Evolutionary conservation across 192 early-diverging fungal species (phyloP), one percentile per base, ranked within the genome.

Genomic region (Endogone sp.): DNA sequence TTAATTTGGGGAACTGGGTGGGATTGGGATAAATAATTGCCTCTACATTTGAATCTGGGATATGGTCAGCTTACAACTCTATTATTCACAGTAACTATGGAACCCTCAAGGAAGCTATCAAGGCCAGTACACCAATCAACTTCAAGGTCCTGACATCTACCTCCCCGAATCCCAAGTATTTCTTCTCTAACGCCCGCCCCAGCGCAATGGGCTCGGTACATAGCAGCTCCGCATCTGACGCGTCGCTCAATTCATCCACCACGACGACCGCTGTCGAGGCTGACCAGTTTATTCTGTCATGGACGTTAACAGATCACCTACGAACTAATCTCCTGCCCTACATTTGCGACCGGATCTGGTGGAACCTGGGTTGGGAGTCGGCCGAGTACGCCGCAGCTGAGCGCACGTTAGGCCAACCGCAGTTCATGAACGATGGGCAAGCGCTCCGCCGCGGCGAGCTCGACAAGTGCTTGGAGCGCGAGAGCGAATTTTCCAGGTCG

Each of bases 221-320:
- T n/a, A 49, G 37, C 37, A 16, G 37, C 16, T 6, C 9, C 9
- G 16, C 37, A 6, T 49, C 37, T 49, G 59, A 21, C 59, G 63
- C 27, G 22, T 72, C 22, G 44, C 65, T 27, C 58, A 31, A 62
- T 57, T 65, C 23, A 29, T 60, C 28, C 71, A 65, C n/a, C 68
- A 72, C 30, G 68, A 64, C 23, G 68, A 64, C 23, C 8, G 22
- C 30, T 49, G 37, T 60, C 8, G 72, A 71, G 37, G 67, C 44
- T 26, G 69, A 72, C 64, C 71, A 72, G 60, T 82, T 82, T 66
- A 59, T 77, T 2, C 57, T 78, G 21, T 81, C 81, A 2, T 78
- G 81, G 79, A 76, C 79, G 13, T 56, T 81, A 57, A 62, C 67
- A 1, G 75, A 82, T 58, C 28, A 72, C 22, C 44, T 81, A 8